Percentiles rank a stretch among this genome's conserved stretches.
These are phyloP conservation scores for Cladosporium sp. DNA, from an alignment of 2,329 filamentous ascomycete species.

Conservation along the genomic window DNA sequence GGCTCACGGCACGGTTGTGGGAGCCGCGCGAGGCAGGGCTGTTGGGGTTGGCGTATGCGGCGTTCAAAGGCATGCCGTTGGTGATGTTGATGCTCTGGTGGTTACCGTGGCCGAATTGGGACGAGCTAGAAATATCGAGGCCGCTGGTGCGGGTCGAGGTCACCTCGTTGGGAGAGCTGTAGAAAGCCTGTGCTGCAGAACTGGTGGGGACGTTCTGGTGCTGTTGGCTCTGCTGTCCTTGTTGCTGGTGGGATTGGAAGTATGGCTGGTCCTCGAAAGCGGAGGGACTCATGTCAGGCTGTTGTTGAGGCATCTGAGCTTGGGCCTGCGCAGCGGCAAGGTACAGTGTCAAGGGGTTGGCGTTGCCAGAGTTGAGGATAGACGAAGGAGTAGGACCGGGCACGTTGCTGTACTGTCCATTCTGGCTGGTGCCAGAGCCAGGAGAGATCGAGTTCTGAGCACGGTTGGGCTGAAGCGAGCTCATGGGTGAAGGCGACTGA, in stretches of 20 bases:
- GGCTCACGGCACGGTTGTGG: constrained; percentile 79
- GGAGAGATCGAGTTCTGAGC: constrained; percentile 59
- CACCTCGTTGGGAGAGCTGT: constrained; percentile 62
- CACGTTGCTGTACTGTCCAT: constrained; percentile 57
- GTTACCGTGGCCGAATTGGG: constrained; percentile 54
- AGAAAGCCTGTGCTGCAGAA: constrained; percentile 68
- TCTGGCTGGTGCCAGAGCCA: constrained; percentile 50
- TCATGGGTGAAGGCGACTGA: constrained; percentile 54
- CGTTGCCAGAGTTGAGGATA: constrained; percentile 72
- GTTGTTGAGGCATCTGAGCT: constrained; percentile 62
- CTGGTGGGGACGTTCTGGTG: constrained; percentile 42
- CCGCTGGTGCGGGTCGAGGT: constrained; percentile 33
- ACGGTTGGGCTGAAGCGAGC: constrained; percentile 53
- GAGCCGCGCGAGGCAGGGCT: constrained; percentile 19
- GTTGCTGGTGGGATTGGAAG: constrained; percentile 55
- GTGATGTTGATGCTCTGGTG: constrained; percentile 47
- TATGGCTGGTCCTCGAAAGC: constrained; percentile 36
- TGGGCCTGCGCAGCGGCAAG: constrained; percentile 61
- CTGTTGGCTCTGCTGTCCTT: constrained; percentile 31
- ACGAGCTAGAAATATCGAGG: constrained; percentile 25
- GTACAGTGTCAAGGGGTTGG: constrained; percentile 91
- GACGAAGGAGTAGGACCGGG: constrained; percentile 63
- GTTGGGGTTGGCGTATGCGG: constrained; percentile 24
- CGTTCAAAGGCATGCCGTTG: constrained; percentile 37
- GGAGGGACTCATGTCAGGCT: constrained; percentile 26